Percentiles rank a stretch among this genome's conserved stretches.
These are phyloP conservation scores for Macrolepiota albuminosa DNA, from an alignment of 768 basidiomycete genomes.

Conservation along the genomic window DNA sequence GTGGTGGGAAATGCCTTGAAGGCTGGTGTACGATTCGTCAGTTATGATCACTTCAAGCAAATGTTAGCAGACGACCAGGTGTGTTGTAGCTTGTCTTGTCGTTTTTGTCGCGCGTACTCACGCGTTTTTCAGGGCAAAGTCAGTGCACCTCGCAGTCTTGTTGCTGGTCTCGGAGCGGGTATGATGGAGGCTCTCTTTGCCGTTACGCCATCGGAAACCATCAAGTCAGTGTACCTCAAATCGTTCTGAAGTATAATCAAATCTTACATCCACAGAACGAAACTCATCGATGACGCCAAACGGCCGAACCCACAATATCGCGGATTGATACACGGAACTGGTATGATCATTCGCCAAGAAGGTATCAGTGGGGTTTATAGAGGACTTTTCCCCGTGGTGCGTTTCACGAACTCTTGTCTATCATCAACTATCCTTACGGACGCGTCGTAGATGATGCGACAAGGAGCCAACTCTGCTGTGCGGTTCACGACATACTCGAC, in stretches of 20 bases:
- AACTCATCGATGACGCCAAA: slow-evolving; percentile 93
- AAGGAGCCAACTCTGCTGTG: slow-evolving; percentile 96
- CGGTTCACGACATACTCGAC: slow-evolving; percentile 95
- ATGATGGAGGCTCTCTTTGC: slow-evolving; percentile 91
- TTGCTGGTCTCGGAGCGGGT: slow-evolving; percentile 84
- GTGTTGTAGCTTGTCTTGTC: slow-evolving; percentile 16
- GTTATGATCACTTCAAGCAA: slow-evolving; percentile 90
- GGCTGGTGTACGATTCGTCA: slow-evolving; percentile 93
- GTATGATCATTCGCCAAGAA: slow-evolving; percentile 76
- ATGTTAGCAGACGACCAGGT: slow-evolving; percentile 82
- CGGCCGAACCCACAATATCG: slow-evolving; percentile 79
- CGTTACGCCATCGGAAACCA: slow-evolving; percentile 96
- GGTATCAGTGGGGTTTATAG: slow-evolving; percentile 84
- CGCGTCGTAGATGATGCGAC: slow-evolving; percentile 79
- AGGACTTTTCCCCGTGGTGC: slow-evolving; percentile 89
- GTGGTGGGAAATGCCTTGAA: slow-evolving; percentile 90
- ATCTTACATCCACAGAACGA: slow-evolving; percentile 57
- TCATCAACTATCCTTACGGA: not conserved
- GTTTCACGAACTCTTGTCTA: slow-evolving; percentile 22
- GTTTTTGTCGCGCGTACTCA: not conserved
- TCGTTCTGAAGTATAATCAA: not conserved
- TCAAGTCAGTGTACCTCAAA: slow-evolving; percentile 63
- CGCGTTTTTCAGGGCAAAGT: slow-evolving; percentile 71
- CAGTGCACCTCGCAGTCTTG: slow-evolving; percentile 75
- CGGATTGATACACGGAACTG: slow-evolving; percentile 83